Evolutionary conservation across 2,329 filamentous ascomycete species (phyloP), one percentile per base, ranked within the genome.

Genomic region (Stemphylium vesicarium): DNA sequence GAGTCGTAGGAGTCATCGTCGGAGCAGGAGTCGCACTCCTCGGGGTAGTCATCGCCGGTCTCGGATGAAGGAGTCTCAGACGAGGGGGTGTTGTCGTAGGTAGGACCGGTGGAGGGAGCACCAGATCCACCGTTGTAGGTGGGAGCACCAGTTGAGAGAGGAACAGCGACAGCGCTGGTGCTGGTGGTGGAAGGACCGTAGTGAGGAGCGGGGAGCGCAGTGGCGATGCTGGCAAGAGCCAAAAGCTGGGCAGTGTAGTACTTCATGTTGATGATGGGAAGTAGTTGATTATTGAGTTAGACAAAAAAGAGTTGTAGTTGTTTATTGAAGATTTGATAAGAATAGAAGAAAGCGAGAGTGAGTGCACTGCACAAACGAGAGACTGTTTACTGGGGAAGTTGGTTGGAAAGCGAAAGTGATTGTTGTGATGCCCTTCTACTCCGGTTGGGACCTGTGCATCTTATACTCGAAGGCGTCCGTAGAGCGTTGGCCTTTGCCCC

Each of bases 251-350:
- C 45, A 37, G 45, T 29, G 45, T 42, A 29, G 51, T 50, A 54
- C 51, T 54, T 54, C 51, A 54, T 54, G 33, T 54, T 54, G 40
- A 37, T 26, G 24, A 50, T 50, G 20, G 11, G 13, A 35, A 33
- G 33, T 32, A 10, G 13, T 38, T 9, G 45, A 41, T 31, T 37
- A 24, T 50, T 18, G 38, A 44, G 20, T 26, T 39, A 40, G n/a
- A 38, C 11, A 16, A n/a, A 41, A 10, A 18, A 13, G 12, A 42
- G 16, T 29, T 31, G 38, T 24, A 29, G 16, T 13, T 47, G 24
- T 33, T 32, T 31, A 12, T 39, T 40, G 36, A 26, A 13, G 13
- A 26, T 24, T 39, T 5, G 16, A 44, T 44, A 15, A 16, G 24
- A 35, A 49, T 33, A 16, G 15, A 33, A 33, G 24, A 36, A 29